Base-by-base conservation (phyloP, 2,329 filamentous ascomycete species). In the Plectosphaerella sp. region DNA sequence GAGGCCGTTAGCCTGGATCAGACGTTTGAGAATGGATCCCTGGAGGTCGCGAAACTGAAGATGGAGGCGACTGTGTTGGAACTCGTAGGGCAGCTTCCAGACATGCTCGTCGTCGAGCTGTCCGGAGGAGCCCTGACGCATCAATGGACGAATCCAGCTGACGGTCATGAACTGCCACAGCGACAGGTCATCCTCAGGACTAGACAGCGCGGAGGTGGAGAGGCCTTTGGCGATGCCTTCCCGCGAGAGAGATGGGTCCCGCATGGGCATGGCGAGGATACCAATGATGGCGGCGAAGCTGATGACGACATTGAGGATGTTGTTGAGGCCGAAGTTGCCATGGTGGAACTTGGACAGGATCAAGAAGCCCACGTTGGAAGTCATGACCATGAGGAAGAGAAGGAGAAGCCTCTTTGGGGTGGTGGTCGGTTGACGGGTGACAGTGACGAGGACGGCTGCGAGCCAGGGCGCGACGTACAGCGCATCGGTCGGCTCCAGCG, bases 151-250 rank as follows among this genome's bases (percentile, higher is more conserved):
- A 71, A 96, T 86, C 91, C 91, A 96, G 0, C 83, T 88, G 25
- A 96, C 87, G 6, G 83, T 86, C 81, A 93, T 88, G 70, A 90
- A 96, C 59, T 92, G 88, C 80, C 89, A 91, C 1, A 92, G 73
- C 1, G 79, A 88, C 22, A 96, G 66, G 57, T 88, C 84, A 59
- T 96, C 91, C 65, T 96, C 91, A 0, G 91, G 77, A 37, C 79
- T 83, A 51, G 90, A 86, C n/a, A 88, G 71, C 2, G 75, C 67
- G 3, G 71, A 75, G 0, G 78, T 84, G 1, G 88, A 83, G 5
- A 68, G 57, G 16, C 75, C 71, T 50, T 79, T 83, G 49, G 84
- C 83, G 52, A 92, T 89, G 1, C 77, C 79, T 9, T 77, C 66
- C 4, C 64, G 71, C 18, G 77, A 70, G 4, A 86, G 63, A 1